These are phyloP conservation scores for Echinochloa phyllopogon DNA, from an alignment of 176 grass and related monocot species.

Conservation along the genomic window DNA sequence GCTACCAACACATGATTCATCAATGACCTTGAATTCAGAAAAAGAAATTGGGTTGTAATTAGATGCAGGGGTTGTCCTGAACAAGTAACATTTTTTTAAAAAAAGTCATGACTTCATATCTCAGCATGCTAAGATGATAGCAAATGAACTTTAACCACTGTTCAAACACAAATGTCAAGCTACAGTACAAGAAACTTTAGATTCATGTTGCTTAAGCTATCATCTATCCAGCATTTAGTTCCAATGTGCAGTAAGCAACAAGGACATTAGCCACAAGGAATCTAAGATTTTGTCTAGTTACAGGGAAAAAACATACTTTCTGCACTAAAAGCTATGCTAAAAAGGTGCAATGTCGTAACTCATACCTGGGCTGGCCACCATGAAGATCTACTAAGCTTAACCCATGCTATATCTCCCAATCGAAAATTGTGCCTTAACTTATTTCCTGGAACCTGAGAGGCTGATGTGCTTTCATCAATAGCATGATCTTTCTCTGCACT, in stretches of 20 bases:
- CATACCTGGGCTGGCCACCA: slow-evolving; percentile 99
- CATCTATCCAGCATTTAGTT: neutral
- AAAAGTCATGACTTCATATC: slow-evolving; percentile 1
- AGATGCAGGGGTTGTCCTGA: slow-evolving; percentile 33
- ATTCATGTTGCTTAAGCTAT: neutral
- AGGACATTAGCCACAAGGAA: neutral
- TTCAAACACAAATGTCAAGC: slow-evolving; percentile 12
- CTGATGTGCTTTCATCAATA: slow-evolving; percentile 1
- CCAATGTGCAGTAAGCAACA: slow-evolving; percentile 6
- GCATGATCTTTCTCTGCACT: slow-evolving; percentile 20
- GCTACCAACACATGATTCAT: slow-evolving; percentile 61
- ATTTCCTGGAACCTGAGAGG: slow-evolving; percentile 22
- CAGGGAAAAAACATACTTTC: neutral
- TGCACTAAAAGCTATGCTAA: neutral
- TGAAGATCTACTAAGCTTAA: slow-evolving; percentile 56
- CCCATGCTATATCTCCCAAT: slow-evolving; percentile 81
- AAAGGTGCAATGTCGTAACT: slow-evolving; percentile 1
- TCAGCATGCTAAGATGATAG: neutral
- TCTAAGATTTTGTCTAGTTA: neutral
- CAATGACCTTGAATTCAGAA: slow-evolving; percentile 69
- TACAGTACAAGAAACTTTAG: neutral
- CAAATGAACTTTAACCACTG: neutral
- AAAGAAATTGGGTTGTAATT: slow-evolving; percentile 39
- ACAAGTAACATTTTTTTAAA: slow-evolving; percentile 3
- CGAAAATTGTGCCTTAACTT: slow-evolving; percentile 51